These are phyloP conservation scores for Fonsecaea pugnacius DNA, from an alignment of 2,329 filamentous ascomycete species.

Conservation along the genomic window DNA sequence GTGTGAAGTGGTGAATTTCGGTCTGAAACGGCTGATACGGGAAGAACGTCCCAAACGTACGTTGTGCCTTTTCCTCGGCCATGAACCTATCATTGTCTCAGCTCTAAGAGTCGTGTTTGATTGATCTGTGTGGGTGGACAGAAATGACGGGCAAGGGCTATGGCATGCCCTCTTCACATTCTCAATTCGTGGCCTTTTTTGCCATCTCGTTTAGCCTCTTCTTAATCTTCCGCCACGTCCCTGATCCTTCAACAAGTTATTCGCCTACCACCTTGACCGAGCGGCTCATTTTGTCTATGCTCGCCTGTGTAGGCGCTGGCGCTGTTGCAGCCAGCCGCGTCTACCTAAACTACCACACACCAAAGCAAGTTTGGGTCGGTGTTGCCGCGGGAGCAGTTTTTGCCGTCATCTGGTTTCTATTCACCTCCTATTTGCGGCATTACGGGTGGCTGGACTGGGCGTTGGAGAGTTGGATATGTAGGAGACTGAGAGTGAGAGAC, in stretches of 20 bases:
- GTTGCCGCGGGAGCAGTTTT: slow-evolving; percentile 70
- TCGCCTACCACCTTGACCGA: slow-evolving; percentile 53
- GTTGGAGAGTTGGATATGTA: slow-evolving; percentile 67
- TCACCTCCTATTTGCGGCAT: slow-evolving; percentile 69
- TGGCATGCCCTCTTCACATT: slow-evolving; percentile 94
- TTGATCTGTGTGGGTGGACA: slow-evolving; percentile 40
- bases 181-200: slow-evolving; percentile 94
- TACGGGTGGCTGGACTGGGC: slow-evolving; percentile 73
- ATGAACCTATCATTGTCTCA: not conserved
- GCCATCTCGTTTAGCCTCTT: slow-evolving; percentile 82
- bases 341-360: slow-evolving; percentile 92
- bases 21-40: slow-evolving; percentile 86
- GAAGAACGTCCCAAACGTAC: slow-evolving; percentile 83
- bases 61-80: slow-evolving; percentile 36
- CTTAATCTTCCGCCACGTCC: slow-evolving; percentile 73
- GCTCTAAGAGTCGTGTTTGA: not conserved
- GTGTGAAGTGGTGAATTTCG: slow-evolving; percentile 90
- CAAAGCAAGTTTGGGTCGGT: slow-evolving; percentile 83
- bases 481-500: slow-evolving; percentile 75
- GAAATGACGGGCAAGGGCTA: slow-evolving; percentile 87
- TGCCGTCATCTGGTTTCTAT: slow-evolving; percentile 76
- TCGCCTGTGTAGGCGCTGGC: slow-evolving; percentile 65
- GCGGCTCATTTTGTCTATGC: slow-evolving; percentile 61
- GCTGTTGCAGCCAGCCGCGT: slow-evolving; percentile 80
- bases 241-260: slow-evolving; percentile 45